Conservation (phyloP, 2,329 filamentous ascomycete genomes). For the Penicillium corylophilum region DNA sequence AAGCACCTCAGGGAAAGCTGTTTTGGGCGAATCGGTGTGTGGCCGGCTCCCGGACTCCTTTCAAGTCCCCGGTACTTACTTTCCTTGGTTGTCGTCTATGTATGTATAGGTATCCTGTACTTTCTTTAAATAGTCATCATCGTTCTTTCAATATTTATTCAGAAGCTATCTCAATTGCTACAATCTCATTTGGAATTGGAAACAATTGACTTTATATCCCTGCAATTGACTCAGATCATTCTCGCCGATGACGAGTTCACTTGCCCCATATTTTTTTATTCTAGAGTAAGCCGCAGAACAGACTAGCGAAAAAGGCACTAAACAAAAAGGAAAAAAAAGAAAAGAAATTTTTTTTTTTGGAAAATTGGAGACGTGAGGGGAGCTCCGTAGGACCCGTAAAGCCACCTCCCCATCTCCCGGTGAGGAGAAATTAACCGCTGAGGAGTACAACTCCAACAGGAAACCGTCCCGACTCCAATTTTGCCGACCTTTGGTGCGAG, state of each 20-base stretch:
- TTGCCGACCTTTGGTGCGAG: not conserved
- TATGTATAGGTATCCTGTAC: not conserved
- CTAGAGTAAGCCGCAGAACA: not conserved
- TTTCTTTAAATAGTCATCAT: not conserved
- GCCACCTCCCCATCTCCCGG: conserved; percentile 6
- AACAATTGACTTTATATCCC: not conserved
- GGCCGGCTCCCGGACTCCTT: conserved; percentile 10
- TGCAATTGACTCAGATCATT: not conserved
- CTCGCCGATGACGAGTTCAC: not conserved
- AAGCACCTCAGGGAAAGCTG: conserved; percentile 15
- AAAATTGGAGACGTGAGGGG: conserved; percentile 26
- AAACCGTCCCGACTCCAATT: not conserved
- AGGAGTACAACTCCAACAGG: conserved; percentile 8
- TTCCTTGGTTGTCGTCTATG: not conserved
- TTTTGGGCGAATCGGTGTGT: conserved; percentile 40
- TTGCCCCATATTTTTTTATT: not conserved
- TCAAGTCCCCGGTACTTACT: not conserved
- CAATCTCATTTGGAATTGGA: not conserved
- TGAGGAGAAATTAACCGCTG: conserved; percentile 26
- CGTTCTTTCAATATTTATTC: not conserved
- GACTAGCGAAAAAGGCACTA: not conserved
- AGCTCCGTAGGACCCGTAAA: conserved; percentile 1
- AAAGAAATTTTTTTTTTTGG: no score
- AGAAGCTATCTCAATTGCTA: not conserved
- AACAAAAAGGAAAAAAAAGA: conserved; percentile 1